Evolutionary conservation across 148 eudicot genomes (phyloP).

Genomic region (Chenopodium formosanum): DNA sequence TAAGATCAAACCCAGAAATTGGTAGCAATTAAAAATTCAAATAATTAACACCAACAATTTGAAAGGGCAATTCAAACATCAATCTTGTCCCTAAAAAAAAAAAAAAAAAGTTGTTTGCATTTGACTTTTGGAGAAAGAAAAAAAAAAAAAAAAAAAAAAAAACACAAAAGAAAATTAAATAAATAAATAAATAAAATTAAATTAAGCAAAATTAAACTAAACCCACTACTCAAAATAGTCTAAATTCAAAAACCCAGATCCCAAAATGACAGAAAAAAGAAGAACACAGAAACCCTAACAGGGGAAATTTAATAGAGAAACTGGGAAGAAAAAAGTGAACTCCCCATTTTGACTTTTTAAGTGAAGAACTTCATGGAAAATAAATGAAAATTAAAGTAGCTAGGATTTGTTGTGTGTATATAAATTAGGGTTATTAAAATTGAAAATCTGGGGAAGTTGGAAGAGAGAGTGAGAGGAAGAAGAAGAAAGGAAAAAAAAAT

Average conservation of each 20-base stretch:
- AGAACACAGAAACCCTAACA: slow-evolving; percentile 17
- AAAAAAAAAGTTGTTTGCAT: slow-evolving; percentile 13
- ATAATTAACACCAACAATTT: not conserved
- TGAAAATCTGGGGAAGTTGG: slow-evolving; percentile 6
- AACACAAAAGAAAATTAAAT: too few relatives aligned
- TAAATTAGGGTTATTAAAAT: not conserved
- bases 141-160: not conserved
- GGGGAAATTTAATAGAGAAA: slow-evolving; percentile 17
- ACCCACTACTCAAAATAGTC: not conserved
- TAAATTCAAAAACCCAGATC: slow-evolving; percentile 23
- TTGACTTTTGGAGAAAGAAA: slow-evolving; percentile 16
- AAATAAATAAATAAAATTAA: not conserved
- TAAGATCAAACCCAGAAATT: slow-evolving; percentile 32
- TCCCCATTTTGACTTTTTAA: slow-evolving; percentile 28
- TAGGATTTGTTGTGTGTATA: not conserved
- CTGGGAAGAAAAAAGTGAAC: slow-evolving; percentile 7
- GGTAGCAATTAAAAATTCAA: not conserved
- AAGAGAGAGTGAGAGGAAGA: not conserved
- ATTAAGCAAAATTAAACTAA: not conserved
- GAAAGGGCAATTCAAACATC: slow-evolving; percentile 7
- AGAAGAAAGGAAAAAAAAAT: not conserved
- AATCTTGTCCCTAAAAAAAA: slow-evolving; percentile 12
- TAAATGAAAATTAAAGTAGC: not conserved
- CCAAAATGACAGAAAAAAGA: slow-evolving; percentile 9
- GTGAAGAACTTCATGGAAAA: not conserved